Evolutionary conservation across 139 green algal species (phyloP).

Genomic region (Edaphochlamys debaryana): DNA sequence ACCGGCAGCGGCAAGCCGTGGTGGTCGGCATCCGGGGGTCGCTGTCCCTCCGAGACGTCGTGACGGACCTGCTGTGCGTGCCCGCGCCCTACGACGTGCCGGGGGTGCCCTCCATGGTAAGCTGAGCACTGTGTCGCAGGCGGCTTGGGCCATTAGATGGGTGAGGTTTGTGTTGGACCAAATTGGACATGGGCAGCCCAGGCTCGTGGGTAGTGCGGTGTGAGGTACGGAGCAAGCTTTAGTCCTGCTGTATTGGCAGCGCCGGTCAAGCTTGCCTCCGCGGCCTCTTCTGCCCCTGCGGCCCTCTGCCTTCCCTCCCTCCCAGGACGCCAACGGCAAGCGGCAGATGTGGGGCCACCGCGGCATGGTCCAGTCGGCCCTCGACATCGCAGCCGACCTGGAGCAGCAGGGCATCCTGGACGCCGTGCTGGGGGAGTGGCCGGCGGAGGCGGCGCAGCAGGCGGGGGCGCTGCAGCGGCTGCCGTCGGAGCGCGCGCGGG

Average conservation of each 20-base stretch:
- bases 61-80: conserved; percentile 54
- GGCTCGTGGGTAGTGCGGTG: too few species aligned
- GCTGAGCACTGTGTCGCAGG: too few species aligned
- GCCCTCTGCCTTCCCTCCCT: neutral
- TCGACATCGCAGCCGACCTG: conserved; percentile 30
- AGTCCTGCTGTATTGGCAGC: too few species aligned
- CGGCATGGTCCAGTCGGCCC: conserved; percentile 43
- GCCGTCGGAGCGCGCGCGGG: conserved; percentile 3
- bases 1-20: conserved; percentile 3
- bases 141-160: too few species aligned
- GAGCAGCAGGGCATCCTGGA: conserved; percentile 9
- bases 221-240: too few species aligned
- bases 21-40: conserved; percentile 57
- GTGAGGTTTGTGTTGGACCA: too few species aligned
- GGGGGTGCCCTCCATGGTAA: neutral
- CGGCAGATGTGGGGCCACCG: conserved; percentile 45
- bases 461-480: neutral
- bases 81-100: neutral
- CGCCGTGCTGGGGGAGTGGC: conserved; percentile 3
- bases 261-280: too few species aligned
- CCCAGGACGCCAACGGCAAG: neutral
- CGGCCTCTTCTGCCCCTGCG: too few species aligned
- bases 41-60: conserved; percentile 50
- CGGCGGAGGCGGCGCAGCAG: neutral
- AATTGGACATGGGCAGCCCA: too few species aligned